These are phyloP conservation scores for Boletus reticuloceps DNA, from an alignment of 768 basidiomycete species.

Conservation along the genomic window DNA sequence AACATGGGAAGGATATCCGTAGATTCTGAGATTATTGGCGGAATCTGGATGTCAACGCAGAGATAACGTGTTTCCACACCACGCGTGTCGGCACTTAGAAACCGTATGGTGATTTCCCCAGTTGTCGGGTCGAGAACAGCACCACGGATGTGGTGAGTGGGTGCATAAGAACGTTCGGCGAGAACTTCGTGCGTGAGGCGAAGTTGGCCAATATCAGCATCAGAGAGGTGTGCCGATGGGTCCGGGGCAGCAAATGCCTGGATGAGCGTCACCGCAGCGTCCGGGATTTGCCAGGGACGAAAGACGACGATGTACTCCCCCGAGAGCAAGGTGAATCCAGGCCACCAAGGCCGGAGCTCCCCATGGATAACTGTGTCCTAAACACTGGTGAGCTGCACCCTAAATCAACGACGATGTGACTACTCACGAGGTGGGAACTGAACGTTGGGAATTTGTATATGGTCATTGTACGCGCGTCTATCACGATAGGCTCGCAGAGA, in stretches of 20 bases:
- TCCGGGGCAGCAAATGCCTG: constrained; percentile 18
- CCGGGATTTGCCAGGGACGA: constrained; percentile 1
- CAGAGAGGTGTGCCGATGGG: not conserved
- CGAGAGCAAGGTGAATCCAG: constrained; percentile 14
- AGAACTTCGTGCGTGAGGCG: constrained; percentile 21
- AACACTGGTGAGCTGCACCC: not conserved
- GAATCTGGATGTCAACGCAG: constrained; percentile 18
- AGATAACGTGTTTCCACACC: constrained; percentile 4
- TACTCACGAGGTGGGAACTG: constrained; percentile 14
- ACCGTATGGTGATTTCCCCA: constrained; percentile 9
- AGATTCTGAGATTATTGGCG: not conserved
- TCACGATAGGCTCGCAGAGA: constrained; percentile 9
- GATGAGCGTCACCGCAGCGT: constrained; percentile 12
- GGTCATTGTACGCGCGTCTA: constrained; percentile 15
- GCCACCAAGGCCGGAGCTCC: constrained; percentile 2
- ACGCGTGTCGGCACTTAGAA: constrained; percentile 2
- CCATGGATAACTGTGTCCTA: constrained; percentile 3
- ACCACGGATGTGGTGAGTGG: constrained; percentile 11
- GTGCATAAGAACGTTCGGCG: not conserved
- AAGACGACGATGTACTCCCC: constrained; percentile 15
- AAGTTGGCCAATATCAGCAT: constrained; percentile 1
- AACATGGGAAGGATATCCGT: constrained; percentile 10
- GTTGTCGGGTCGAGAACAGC: constrained; percentile 13
- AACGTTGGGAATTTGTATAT: constrained; percentile 18
- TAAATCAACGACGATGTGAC: not conserved